Base-by-base conservation (phyloP, 768 basidiomycete species). In the Trametes punicea region DNA sequence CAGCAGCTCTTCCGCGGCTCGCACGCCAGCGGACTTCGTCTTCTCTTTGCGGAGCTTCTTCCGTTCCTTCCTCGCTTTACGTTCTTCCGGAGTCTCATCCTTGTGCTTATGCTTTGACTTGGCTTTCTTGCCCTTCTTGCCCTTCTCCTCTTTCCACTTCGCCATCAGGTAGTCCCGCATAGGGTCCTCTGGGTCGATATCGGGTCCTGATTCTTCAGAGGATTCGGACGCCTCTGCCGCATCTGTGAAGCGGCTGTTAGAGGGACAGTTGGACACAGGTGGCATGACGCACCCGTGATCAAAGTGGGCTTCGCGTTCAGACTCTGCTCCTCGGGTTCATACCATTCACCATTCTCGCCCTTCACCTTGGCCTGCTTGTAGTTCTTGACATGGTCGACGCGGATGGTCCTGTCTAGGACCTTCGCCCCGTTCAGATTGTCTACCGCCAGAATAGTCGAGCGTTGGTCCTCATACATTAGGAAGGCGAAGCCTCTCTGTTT, bases 391-490 rank as follows among this genome's bases (percentile, higher is more conserved):
- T 94, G 90, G 69, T 98, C 93, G 36, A 98, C 97, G 16, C 94
- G 85, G 47, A 99, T 75, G 2, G 85, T 96, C 63, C 86, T 79
- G 15, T 88, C 92, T 29, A 97, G 75, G 38, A 98, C 87, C 51
- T 84, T 83, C 44, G 94, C 91, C 38, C 97, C 97, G 66, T 97
- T 98, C 71, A 99, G 84, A 75, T 99, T 99, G 75, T 99, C 97
- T 59, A 99, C 96, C 8, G 97, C 97, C 46, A 99, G 79, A 47
- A 98, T 71, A 6, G 97, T 99, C 57, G 93, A 96, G 45, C 93
- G 83, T 73, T 99, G 97, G 71, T 99, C 94, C 73, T 96, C 93
- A 71, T 98, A 99, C 97, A 98, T 98, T 60, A 98, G 77, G 75
- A 98, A 99, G 8, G 83, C 95, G 69, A 98, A 99, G 2, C 97